A percentile compares a stretch with the other conserved stretches of the same genome.
These are phyloP conservation scores for Pichia occidentalis DNA, from an alignment of 805 yeast genomes.

Conservation along the genomic window DNA sequence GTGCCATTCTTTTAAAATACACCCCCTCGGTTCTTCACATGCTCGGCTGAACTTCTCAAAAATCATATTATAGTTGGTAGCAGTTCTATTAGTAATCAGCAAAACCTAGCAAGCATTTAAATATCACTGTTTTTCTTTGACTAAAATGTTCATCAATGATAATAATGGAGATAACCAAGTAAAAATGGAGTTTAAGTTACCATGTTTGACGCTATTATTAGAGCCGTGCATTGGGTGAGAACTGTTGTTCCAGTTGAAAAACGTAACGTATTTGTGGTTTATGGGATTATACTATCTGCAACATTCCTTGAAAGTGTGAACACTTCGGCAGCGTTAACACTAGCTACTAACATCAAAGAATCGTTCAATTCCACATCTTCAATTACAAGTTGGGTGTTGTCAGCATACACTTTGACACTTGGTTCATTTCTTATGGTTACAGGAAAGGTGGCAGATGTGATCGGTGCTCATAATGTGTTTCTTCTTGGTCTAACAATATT, in stretches of 20 bases:
- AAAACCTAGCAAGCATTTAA: too few relatives aligned
- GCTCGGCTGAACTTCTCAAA: too few relatives aligned
- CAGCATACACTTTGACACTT: conserved; percentile 40
- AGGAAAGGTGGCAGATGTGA: conserved; percentile 37
- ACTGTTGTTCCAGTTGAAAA: conserved; percentile 16
- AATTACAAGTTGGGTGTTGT: conserved; percentile 37
- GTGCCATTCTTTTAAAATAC: too few relatives aligned
- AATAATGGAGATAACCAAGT: too few relatives aligned
- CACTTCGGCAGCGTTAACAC: conserved; percentile 23
- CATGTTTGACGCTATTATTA: too few relatives aligned
- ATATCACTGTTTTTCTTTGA: too few relatives aligned
- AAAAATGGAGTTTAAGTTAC: too few relatives aligned
- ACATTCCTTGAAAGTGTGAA: conserved; percentile 23
- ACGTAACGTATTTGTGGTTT: conserved; percentile 15
- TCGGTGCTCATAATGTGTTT: conserved; percentile 34
- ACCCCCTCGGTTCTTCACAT: too few relatives aligned
- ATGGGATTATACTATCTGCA: conserved; percentile 13
- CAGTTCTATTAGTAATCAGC: too few relatives aligned
- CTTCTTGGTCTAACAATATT: conserved; percentile 17
- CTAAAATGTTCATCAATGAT: too few relatives aligned
- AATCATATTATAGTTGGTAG: too few relatives aligned
- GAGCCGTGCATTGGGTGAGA: too few relatives aligned
- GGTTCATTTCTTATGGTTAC: conserved; percentile 38
- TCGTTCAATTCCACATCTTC: conserved; percentile 31
- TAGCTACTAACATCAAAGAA: conserved; percentile 27